Base-by-base conservation (phyloP, 1,139 yeast species). In the Pichia sp. region DNA sequence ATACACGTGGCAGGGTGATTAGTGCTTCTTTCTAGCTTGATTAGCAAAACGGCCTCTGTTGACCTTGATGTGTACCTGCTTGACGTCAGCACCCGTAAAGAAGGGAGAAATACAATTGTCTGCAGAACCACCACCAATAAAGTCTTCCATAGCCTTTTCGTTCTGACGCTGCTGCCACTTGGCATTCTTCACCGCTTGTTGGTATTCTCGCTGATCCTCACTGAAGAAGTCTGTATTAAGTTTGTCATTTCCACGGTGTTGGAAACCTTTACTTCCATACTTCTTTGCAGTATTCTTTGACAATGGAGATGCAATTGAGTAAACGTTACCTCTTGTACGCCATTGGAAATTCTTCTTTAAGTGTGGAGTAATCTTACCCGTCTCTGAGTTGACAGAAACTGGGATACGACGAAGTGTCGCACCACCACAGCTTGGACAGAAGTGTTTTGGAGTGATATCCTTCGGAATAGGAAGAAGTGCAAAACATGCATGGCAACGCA, bases 401-500 rank as follows among this genome's bases (percentile, higher is more conserved):
- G 96, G 87, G 61, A 96, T 88, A 59, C 98, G 71, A 51, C 88
- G 59, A 44, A 93, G 64, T 0, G 98, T 88, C 44, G 81, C 76
- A 41, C 96, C 94, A 32, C 98, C 98, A 68, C 99, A 94, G 39
- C 78, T 72, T n/a, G 95, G 85, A 59, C 99, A 91, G 64, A 91
- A 91, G 60, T 87, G 96, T 52, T 75, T 76, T 33, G 88, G 80
- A 34, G 66, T 67, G 4, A 93, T 93, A 46, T 71, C 72, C 51
- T 78, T 81, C 29, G 93, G 86, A 39, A 84, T 67, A 8, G 93
- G 91, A 9, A 81, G 66, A 54, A 87, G 66, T 44, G 74, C 67
- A 73, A 91, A 93, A 62, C 99, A 91, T 1, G 96, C 99, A 59
- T 91, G 96, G 59, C 99, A 91, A 60, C 99, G 72, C 54, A 85